Evolutionary conservation across 441 rosid species (phyloP).

Genomic region (Pelargonium australe): DNA sequence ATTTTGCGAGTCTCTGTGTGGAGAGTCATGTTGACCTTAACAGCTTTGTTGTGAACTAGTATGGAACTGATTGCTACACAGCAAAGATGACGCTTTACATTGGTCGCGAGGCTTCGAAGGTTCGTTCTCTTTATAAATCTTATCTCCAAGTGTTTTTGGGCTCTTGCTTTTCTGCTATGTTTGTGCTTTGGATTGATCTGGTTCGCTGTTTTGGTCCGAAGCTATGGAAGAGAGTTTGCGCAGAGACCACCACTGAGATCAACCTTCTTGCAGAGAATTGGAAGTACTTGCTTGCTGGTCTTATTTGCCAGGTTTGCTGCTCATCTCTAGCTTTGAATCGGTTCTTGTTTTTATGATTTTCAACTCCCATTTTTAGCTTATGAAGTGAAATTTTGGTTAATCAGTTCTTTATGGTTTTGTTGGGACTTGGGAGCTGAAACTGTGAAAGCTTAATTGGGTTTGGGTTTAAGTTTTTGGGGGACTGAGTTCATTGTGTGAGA

Average conservation of each 20-base stretch:
- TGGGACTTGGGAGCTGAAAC: neutral
- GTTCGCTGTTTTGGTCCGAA: constrained; percentile 25
- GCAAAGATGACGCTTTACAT: constrained; percentile 77
- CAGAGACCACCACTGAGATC: constrained; percentile 75
- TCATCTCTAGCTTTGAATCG: no score
- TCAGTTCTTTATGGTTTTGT: neutral
- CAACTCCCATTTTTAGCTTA: neutral
- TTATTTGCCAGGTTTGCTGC: constrained; percentile 68
- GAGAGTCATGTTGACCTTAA: constrained; percentile 23
- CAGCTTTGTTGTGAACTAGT: constrained; percentile 30
- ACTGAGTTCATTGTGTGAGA: constrained; percentile 1
- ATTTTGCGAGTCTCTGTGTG: constrained; percentile 31
- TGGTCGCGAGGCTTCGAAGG: constrained; percentile 99
- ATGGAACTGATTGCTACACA: constrained; percentile 51
- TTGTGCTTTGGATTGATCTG: constrained; percentile 22
- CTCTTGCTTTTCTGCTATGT: constrained; percentile 6
- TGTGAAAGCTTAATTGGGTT: neutral
- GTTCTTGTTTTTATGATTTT: neutral
- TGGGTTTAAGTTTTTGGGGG: no score
- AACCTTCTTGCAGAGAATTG: constrained; percentile 77
- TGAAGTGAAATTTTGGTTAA: neutral
- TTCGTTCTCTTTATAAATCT: constrained; percentile 12
- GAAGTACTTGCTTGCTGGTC: constrained; percentile 84
- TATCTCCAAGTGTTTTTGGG: neutral
- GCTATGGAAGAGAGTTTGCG: constrained; percentile 90